Conservation (phyloP, 768 basidiomycete species). For the Pleurotus citrinopileatus region DNA sequence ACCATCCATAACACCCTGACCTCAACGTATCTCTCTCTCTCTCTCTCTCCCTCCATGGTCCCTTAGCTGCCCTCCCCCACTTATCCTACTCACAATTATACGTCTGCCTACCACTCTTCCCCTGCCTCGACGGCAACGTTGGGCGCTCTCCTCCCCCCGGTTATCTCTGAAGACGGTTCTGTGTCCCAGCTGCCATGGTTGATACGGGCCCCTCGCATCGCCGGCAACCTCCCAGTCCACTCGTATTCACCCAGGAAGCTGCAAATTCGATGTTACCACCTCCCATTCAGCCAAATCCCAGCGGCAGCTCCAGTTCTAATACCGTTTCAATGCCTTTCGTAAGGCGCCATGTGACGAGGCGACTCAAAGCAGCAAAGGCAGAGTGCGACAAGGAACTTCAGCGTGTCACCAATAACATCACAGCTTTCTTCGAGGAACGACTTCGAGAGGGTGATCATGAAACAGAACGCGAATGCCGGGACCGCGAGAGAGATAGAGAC, state of each 20-base stretch:
- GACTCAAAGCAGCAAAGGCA: slow-evolving; percentile 91
- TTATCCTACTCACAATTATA: slow-evolving; percentile 18
- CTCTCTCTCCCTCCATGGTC: slow-evolving; percentile 18
- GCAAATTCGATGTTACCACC: slow-evolving; percentile 52
- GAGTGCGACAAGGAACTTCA: slow-evolving; percentile 96
- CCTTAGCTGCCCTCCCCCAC: slow-evolving; percentile 23
- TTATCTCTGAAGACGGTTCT: slow-evolving; percentile 13
- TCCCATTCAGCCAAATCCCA: slow-evolving; percentile 36
- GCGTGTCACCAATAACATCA: slow-evolving; percentile 92
- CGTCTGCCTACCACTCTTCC: slow-evolving; percentile 15
- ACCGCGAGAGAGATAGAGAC: slow-evolving; percentile 45
- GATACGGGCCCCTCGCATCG: slow-evolving; percentile 45
- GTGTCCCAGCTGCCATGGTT: slow-evolving; percentile 38
- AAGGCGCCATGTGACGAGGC: slow-evolving; percentile 86
- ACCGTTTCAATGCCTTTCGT: slow-evolving; percentile 93
- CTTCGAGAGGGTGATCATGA: slow-evolving; percentile 73
- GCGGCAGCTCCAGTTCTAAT: slow-evolving; percentile 53
- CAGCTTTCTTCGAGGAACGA: slow-evolving; percentile 90
- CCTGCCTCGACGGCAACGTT: slow-evolving; percentile 15
- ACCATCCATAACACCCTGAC: slow-evolving; percentile 8
- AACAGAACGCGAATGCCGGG: slow-evolving; percentile 51
- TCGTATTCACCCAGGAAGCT: slow-evolving; percentile 72
- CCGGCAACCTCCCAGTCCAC: slow-evolving; percentile 73
- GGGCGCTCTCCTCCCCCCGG: slow-evolving; percentile 11
- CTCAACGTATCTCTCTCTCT: slow-evolving; percentile 3